Percentiles rank a stretch among this genome's conserved stretches.
phyloP scores from a whole-genome alignment of 495 filamentous ascomycete genomes.

The Jackrogersella minutella region DNA sequence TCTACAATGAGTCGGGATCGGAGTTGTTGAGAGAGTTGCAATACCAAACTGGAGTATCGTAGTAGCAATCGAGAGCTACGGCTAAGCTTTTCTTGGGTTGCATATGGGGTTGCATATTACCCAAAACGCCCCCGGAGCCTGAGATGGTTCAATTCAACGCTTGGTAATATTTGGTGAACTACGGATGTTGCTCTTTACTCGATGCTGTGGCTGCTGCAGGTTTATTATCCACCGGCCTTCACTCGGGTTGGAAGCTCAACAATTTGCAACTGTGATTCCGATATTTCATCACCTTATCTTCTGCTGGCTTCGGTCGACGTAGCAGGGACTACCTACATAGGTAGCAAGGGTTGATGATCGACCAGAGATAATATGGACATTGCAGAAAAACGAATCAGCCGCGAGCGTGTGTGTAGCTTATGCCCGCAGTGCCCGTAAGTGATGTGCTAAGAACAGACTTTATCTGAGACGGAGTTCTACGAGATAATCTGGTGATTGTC shows the following conservation, averaged over 20 bases:
- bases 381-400: constrained; percentile 18
- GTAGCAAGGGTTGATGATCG: constrained; percentile 4
- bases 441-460: constrained; percentile 3
- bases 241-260: neutral
- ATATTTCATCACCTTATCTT: constrained; percentile 17
- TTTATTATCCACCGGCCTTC: neutral
- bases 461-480: neutral
- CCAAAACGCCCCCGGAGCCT: neutral
- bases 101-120: constrained; percentile 9
- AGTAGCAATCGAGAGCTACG: constrained; percentile 1
- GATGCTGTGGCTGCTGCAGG: constrained; percentile 6
- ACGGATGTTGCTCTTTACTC: neutral
- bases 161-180: neutral
- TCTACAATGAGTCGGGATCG: constrained; percentile 9
- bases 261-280: neutral
- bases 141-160: constrained; percentile 25
- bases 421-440: neutral
- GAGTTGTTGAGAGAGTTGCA: constrained; percentile 1
- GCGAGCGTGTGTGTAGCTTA: neutral
- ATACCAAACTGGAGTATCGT: neutral
- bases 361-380: neutral
- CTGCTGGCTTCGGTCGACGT: neutral
- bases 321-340: no score
- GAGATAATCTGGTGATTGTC: neutral
- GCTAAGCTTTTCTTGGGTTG: constrained; percentile 30